These are phyloP conservation scores for Yamadazyma dushanensis DNA, from an alignment of 1,139 yeast genomes.

Conservation along the genomic window DNA sequence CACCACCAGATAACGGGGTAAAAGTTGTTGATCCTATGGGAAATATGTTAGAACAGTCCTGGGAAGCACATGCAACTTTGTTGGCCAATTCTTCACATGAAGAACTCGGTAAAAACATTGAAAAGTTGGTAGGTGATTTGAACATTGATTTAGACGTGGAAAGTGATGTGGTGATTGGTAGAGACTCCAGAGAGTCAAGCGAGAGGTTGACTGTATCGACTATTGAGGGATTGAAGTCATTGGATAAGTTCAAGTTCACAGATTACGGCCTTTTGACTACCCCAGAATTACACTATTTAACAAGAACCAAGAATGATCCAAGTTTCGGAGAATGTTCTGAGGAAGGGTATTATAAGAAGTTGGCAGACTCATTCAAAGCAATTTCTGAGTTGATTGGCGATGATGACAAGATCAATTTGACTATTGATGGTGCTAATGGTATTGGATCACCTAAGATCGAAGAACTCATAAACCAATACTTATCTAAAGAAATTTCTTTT, in stretches of 20 bases:
- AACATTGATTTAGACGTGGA: constrained; percentile 37
- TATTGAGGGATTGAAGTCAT: constrained; percentile 61
- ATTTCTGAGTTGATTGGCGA: constrained; percentile 27
- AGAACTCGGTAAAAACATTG: constrained; percentile 27
- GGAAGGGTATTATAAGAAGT: constrained; percentile 68
- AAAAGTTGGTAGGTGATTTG: constrained; percentile 29
- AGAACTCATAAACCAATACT: constrained; percentile 44
- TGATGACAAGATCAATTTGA: constrained; percentile 42
- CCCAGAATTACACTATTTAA: constrained; percentile 90
- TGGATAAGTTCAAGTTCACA: constrained; percentile 42
- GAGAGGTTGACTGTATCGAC: constrained; percentile 62
- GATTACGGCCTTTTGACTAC: constrained; percentile 82
- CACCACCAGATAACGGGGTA: constrained; percentile 95
- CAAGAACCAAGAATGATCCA: constrained; percentile 66
- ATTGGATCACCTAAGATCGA: constrained; percentile 83
- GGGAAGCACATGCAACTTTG: constrained; percentile 83
- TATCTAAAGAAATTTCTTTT: constrained; percentile 41
- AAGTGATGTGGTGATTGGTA: constrained; percentile 54
- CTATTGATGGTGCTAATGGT: constrained; percentile 92
- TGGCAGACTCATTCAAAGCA: constrained; percentile 42
- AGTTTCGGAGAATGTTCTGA: constrained; percentile 66
- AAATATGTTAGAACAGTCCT: constrained; percentile 79
- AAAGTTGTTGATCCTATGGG: constrained; percentile 93
- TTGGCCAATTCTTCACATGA: constrained; percentile 70
- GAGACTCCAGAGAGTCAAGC: constrained; percentile 80